phyloP scores from a whole-genome alignment of 2,329 filamentous ascomycete genomes.

The Trichoderma oligosporum region DNA sequence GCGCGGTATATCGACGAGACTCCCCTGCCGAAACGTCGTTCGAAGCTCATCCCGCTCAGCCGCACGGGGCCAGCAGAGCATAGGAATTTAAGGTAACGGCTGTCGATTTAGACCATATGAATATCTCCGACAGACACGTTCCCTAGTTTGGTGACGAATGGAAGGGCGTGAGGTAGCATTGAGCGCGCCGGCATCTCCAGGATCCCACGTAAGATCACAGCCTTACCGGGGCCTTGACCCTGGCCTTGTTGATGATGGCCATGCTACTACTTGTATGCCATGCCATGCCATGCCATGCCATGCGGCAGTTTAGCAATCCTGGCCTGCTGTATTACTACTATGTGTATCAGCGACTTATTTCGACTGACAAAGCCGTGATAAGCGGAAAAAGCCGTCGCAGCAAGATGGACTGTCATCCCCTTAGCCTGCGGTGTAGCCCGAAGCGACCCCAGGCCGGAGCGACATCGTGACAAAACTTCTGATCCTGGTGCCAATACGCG shows the following conservation, averaged over 20 bases:
- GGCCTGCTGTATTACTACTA: background rate
- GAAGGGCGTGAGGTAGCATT: conserved; percentile 1
- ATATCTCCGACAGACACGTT: conserved; percentile 2
- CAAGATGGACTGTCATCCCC: background rate
- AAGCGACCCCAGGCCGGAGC: background rate
- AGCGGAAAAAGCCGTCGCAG: background rate
- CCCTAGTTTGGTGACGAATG: background rate
- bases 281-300: too few species aligned
- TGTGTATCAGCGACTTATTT: background rate
- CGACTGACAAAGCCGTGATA: background rate
- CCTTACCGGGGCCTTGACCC: conserved; percentile 4
- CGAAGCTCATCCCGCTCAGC: background rate
- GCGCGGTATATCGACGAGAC: too few species aligned
- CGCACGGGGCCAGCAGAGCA: background rate
- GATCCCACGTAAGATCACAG: conserved; percentile 16
- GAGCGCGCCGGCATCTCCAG: conserved; percentile 6
- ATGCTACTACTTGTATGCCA: too few species aligned
- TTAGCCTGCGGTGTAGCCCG: background rate
- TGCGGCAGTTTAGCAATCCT: background rate
- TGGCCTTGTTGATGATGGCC: background rate
- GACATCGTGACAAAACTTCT: background rate
- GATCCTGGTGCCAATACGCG: background rate
- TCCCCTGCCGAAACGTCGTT: background rate
- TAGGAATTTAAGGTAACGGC: background rate
- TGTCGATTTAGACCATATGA: background rate